These are phyloP conservation scores for Dovyalis caffra DNA, from an alignment of 345 rosid genomes.

Conservation along the genomic window DNA sequence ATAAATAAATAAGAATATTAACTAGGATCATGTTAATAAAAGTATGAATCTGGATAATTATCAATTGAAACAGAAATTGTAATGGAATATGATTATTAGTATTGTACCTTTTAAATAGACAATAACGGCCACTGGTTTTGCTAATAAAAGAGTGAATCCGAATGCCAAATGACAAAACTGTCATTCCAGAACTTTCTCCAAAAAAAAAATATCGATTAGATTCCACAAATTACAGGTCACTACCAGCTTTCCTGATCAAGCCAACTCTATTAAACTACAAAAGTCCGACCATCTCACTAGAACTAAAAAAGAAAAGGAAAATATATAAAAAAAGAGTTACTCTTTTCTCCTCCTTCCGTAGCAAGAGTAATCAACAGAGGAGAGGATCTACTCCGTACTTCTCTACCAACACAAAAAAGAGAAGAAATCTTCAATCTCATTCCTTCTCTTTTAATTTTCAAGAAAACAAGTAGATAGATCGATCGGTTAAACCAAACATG, in stretches of 20 bases:
- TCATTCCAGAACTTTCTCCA: neutral
- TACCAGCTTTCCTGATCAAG: conserved; percentile 17
- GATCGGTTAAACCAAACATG: conserved; percentile 5
- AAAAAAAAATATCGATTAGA: neutral
- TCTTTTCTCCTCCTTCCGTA: conserved; percentile 1
- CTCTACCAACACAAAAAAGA: neutral
- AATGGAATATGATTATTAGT: too few relatives aligned
- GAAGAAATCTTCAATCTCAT: neutral
- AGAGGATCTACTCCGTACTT: neutral
- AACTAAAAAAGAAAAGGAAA: neutral
- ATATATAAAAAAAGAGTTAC: too few relatives aligned
- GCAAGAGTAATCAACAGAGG: neutral
- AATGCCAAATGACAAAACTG: neutral
- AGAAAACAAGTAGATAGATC: neutral
- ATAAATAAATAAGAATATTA: too few relatives aligned
- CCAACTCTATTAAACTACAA: neutral
- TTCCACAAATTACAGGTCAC: conserved; percentile 22
- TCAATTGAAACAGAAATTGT: too few relatives aligned
- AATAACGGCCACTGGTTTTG: too few relatives aligned
- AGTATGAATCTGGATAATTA: too few relatives aligned
- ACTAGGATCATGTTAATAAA: too few relatives aligned
- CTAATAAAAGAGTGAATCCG: too few relatives aligned
- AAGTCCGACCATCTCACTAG: neutral
- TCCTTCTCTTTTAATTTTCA: neutral
- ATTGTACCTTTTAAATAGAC: too few relatives aligned